These are phyloP conservation scores for Neofusicoccum laricinum DNA, from an alignment of 2,329 filamentous ascomycete species.

Conservation along the genomic window DNA sequence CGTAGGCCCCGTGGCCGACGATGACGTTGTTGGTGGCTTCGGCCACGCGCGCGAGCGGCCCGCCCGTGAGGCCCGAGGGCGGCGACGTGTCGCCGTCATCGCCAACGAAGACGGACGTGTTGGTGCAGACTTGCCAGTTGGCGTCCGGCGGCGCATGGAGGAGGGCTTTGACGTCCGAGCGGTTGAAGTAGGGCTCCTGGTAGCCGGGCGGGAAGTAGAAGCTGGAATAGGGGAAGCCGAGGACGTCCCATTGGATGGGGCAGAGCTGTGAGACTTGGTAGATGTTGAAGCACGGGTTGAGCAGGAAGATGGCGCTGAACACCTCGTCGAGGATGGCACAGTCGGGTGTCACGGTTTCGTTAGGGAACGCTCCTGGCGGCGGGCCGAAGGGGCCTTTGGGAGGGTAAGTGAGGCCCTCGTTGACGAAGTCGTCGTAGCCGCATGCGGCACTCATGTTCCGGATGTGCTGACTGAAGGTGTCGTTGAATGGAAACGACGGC, in stretches of 20 bases:
- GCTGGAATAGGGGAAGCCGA: conserved; percentile 66
- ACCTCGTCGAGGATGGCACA: conserved; percentile 55
- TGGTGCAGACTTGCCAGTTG: conserved; percentile 28
- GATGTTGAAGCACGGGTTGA: conserved; percentile 78
- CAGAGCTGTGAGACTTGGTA: conserved; percentile 73
- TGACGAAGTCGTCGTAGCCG: conserved; percentile 44
- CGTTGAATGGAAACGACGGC: conserved; percentile 46
- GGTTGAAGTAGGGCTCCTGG: conserved; percentile 65
- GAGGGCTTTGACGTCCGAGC: conserved; percentile 35
- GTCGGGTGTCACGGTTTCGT: conserved; percentile 5
- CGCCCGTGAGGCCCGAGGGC: conserved; percentile 20
- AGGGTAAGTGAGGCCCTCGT: conserved; percentile 41
- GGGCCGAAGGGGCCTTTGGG: conserved; percentile 25
- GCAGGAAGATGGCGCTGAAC: conserved; percentile 48
- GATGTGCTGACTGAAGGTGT: conserved; percentile 40
- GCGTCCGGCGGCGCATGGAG: conserved; percentile 33
- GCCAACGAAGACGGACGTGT: conserved; percentile 21
- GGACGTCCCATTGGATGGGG: conserved; percentile 65
- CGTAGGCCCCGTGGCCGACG: conserved; percentile 18
- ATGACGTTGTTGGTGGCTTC: conserved; percentile 33
- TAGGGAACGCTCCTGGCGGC: background rate
- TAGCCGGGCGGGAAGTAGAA: conserved; percentile 60
- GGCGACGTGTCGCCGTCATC: conserved; percentile 19
- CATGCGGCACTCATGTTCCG: conserved; percentile 41
- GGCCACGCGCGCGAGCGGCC: conserved; percentile 26